A percentile compares a stretch with the other conserved stretches of the same genome.
Evolutionary conservation across 495 filamentous ascomycete species (phyloP).

Genomic region (Cercophora scortea): DNA sequence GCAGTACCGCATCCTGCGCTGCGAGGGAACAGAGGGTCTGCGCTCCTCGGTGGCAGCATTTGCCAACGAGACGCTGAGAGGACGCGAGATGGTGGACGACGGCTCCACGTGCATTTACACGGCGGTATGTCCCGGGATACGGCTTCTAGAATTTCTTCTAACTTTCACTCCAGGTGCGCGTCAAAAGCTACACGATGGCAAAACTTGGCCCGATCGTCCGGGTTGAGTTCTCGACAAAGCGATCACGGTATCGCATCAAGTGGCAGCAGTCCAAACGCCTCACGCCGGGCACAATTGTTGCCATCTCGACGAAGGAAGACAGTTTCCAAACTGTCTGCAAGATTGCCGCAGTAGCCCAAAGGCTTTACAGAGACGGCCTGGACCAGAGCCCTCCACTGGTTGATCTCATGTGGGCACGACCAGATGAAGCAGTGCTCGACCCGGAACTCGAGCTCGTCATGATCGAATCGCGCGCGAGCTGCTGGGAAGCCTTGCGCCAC

Average conservation of each 20-base stretch:
- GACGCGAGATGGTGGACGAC: slow-evolving; percentile 46
- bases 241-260: slow-evolving; percentile 58
- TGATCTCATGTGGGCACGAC: slow-evolving; percentile 62
- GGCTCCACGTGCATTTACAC: slow-evolving; percentile 62
- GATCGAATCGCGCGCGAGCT: slow-evolving; percentile 64
- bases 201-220: slow-evolving; percentile 55
- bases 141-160: too few relatives aligned
- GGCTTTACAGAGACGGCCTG: slow-evolving; percentile 50
- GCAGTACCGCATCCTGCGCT: slow-evolving; percentile 60
- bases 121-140: slow-evolving; percentile 40
- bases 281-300: slow-evolving; percentile 61
- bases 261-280: slow-evolving; percentile 75
- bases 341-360: slow-evolving; percentile 65
- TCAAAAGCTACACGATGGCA: slow-evolving; percentile 56
- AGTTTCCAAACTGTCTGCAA: slow-evolving; percentile 58
- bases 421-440: slow-evolving; percentile 57
- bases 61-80: slow-evolving; percentile 28
- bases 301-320: slow-evolving; percentile 56
- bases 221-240: slow-evolving; percentile 61
- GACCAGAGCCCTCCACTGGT: slow-evolving; percentile 61
- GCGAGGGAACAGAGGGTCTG: slow-evolving; percentile 53
- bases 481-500: slow-evolving; percentile 68
- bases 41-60: slow-evolving; percentile 45
- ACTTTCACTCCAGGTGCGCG: slow-evolving; percentile 46
- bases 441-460: slow-evolving; percentile 65